Base-by-base conservation (phyloP, 2,329 filamentous ascomycete genomes). In the Scortechinia acanthostroma region DNA sequence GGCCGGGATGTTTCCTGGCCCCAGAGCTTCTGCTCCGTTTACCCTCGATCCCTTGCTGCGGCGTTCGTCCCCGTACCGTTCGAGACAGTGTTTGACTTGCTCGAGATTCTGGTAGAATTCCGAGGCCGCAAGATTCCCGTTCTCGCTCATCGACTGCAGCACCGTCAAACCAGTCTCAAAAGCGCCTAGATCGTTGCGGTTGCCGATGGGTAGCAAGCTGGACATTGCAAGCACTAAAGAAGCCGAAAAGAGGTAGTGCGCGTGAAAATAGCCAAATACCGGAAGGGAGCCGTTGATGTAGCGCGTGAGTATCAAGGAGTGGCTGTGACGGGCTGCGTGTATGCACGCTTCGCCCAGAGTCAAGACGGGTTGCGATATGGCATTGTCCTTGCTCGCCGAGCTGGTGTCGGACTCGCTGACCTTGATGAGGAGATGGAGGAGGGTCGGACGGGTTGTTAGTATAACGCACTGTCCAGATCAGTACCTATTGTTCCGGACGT, bases 71-170 rank as follows among this genome's bases (percentile, higher is more conserved):
- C 25, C 10, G 20, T 40, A 40, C 17, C 10, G 10, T 10, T 19
- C 10, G 6, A 40, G 35, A 40, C 35, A 40, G 17, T 6, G 6
- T 15, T 40, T 40, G 6, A 40, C 35, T 17, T 40, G 35, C 17
- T 10, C 47, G 4, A 57, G 50, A 15, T 52, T 48, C 1, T 51
- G 51, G 42, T 60, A 67, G 2, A 66, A 52, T 0, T 56, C 55
- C n/a, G 45, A 49, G 10, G 55, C 55, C 2, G 55, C 54, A 6
- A 57, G 46, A 42, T 56, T 57, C 6, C 62, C 64, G 14, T 60
- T 63, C 1, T 66, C 60, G 0, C 65, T 53, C 64, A 68, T 66
- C 4, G 53, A 55, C 16, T 58, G 51, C 4, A 57, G 47, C 6
- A 40, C 10, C 6, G 14, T 17, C 3, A 57, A 48, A 2, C 46